These are phyloP conservation scores for Yamadazyma sp. DNA, from an alignment of 805 yeast species.

Conservation along the genomic window DNA sequence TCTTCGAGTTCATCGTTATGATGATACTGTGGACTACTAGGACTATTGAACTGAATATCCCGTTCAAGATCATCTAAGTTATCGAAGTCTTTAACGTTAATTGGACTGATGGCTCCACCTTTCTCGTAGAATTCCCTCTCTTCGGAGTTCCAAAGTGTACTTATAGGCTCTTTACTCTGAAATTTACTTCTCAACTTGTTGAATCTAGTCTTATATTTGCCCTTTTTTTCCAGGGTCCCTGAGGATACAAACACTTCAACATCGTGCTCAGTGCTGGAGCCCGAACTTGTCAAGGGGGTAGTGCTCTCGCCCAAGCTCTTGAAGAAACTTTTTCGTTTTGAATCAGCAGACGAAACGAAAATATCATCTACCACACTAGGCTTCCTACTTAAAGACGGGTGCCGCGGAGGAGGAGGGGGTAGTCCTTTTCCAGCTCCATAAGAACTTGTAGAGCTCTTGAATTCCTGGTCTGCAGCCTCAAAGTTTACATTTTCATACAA, in stretches of 20 bases:
- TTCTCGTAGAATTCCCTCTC: slow-evolving; percentile 9
- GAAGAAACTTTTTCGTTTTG: slow-evolving; percentile 14
- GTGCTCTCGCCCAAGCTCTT: slow-evolving; percentile 7
- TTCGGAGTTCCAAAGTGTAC: slow-evolving; percentile 16
- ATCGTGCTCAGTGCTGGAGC: slow-evolving; percentile 15
- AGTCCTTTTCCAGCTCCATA: slow-evolving; percentile 5
- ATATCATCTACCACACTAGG: slow-evolving; percentile 25
- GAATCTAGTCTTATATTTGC: slow-evolving; percentile 28
- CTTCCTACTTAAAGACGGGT: slow-evolving; percentile 13
- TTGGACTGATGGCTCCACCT: slow-evolving; percentile 10
- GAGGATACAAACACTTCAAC: slow-evolving; percentile 8
- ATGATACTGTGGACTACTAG: not conserved
- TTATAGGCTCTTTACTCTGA: slow-evolving; percentile 34
- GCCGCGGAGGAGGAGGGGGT: slow-evolving; percentile 17
- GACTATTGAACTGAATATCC: slow-evolving; percentile 14
- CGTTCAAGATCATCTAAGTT: slow-evolving; percentile 16
- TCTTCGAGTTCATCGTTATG: slow-evolving; percentile 2
- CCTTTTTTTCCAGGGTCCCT: slow-evolving; percentile 14
- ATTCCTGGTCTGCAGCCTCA: slow-evolving; percentile 5
- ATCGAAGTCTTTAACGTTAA: slow-evolving; percentile 16
- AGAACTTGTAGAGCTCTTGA: not conserved
- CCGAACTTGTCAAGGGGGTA: slow-evolving; percentile 8
- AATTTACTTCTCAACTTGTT: slow-evolving; percentile 33
- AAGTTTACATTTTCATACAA: slow-evolving; percentile 14
- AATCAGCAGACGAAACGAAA: slow-evolving; percentile 18